These are phyloP conservation scores for Galerina marginata DNA, from an alignment of 768 basidiomycete genomes.

Conservation along the genomic window DNA sequence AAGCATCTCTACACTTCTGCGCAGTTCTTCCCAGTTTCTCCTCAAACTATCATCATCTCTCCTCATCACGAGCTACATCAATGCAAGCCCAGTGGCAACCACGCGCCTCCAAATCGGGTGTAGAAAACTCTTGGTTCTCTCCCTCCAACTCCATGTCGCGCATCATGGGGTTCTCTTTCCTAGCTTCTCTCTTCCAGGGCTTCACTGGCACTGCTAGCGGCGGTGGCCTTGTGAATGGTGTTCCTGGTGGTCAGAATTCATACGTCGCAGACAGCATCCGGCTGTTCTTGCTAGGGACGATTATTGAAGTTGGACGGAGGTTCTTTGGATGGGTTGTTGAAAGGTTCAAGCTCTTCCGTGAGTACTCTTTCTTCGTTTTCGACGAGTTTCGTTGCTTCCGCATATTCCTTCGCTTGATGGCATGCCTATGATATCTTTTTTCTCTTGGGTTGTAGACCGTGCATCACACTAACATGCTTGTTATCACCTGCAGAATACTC, in stretches of 20 bases:
- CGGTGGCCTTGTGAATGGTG: not conserved
- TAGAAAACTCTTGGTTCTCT: constrained; percentile 3
- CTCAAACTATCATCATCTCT: no score
- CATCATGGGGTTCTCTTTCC: constrained; percentile 42
- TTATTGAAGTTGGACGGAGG: constrained; percentile 46
- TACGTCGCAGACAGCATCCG: constrained; percentile 31
- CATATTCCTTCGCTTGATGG: no score
- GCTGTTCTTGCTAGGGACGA: constrained; percentile 39
- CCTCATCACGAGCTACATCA: no score
- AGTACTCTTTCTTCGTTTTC: constrained; percentile 8
- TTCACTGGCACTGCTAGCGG: constrained; percentile 3
- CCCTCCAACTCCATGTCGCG: constrained; percentile 8
- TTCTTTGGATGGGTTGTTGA: constrained; percentile 44
- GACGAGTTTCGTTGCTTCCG: not conserved
- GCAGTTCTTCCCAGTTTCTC: no score
- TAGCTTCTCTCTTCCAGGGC: constrained; percentile 34
- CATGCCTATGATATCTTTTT: no score
- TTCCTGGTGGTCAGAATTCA: not conserved
- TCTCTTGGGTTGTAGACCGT: no score
- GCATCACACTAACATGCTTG: not conserved
- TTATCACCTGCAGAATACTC: constrained; percentile 35
- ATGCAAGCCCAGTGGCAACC: no score
- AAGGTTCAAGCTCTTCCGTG: constrained; percentile 32
- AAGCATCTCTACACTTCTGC: no score
- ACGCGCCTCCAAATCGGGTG: no score